These are phyloP conservation scores for Staphylotrichum longicolle DNA, from an alignment of 495 filamentous ascomycete species.

Conservation along the genomic window DNA sequence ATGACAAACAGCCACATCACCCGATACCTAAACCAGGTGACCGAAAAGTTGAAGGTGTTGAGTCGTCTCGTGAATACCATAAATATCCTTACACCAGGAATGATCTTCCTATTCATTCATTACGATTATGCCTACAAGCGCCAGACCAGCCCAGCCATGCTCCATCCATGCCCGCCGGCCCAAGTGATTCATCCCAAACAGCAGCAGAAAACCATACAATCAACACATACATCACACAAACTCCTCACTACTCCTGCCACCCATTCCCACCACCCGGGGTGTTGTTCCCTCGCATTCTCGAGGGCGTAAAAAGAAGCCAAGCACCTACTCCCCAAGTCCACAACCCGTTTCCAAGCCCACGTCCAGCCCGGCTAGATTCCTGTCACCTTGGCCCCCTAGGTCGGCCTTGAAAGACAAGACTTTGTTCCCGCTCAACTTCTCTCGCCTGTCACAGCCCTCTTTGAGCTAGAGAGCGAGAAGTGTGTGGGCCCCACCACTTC, in stretches of 20 bases:
- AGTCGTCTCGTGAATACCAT: too few relatives aligned
- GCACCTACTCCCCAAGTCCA: not conserved
- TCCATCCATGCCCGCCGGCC: constrained; percentile 5
- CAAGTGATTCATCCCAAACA: constrained; percentile 5
- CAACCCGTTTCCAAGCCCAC: too few relatives aligned
- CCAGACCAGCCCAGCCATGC: not conserved
- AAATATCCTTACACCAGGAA: not conserved
- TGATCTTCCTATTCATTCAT: constrained; percentile 7
- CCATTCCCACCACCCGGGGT: not conserved
- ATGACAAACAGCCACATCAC: too few relatives aligned
- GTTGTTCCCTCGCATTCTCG: not conserved
- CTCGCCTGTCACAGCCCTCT: too few relatives aligned
- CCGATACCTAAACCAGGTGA: too few relatives aligned
- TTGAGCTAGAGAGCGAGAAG: too few relatives aligned
- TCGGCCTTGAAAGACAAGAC: too few relatives aligned
- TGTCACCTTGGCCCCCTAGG: too few relatives aligned
- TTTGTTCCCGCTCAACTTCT: too few relatives aligned
- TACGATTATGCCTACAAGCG: constrained; percentile 17
- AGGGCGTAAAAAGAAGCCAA: not conserved
- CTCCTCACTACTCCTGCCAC: constrained; percentile 9
- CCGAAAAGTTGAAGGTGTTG: too few relatives aligned
- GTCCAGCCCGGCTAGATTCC: too few relatives aligned
- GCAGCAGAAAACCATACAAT: not conserved
- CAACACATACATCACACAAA: constrained; percentile 4
- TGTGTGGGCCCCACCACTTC: too few relatives aligned